Evolutionary conservation across 768 basidiomycete genomes (phyloP).

Genomic region (Sarcodon sp.): DNA sequence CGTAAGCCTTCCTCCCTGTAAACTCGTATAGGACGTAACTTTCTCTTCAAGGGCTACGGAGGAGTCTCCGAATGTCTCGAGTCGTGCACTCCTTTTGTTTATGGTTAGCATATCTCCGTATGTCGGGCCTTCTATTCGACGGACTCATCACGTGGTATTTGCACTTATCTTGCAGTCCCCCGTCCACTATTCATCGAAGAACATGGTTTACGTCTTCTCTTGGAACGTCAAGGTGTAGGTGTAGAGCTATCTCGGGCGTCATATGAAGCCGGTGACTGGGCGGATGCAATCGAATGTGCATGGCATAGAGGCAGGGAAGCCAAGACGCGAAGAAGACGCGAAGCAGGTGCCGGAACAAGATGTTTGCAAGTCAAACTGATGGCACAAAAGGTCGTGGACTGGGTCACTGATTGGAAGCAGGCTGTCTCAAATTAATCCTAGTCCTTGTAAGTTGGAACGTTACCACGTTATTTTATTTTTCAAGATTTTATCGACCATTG

Average conservation of each 20-base stretch:
- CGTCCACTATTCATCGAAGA: slow-evolving; percentile 76
- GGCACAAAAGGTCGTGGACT: slow-evolving; percentile 35
- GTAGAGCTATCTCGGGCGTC: slow-evolving; percentile 50
- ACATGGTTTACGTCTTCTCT: slow-evolving; percentile 55
- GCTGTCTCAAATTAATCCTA: too few relatives aligned
- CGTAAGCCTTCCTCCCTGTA: slow-evolving; percentile 24
- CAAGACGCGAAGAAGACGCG: slow-evolving; percentile 34
- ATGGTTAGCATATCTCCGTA: slow-evolving; percentile 28
- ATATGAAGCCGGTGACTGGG: slow-evolving; percentile 71
- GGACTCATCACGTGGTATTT: background rate
- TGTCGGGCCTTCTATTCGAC: background rate
- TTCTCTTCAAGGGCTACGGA: slow-evolving; percentile 52
- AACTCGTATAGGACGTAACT: background rate
- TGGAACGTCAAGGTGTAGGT: slow-evolving; percentile 52
- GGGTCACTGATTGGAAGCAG: slow-evolving; percentile 26
- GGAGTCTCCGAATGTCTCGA: slow-evolving; percentile 74
- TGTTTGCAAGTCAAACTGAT: slow-evolving; percentile 29
- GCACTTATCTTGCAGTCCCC: slow-evolving; percentile 32
- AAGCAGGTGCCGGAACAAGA: slow-evolving; percentile 28
- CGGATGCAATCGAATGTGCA: slow-evolving; percentile 43
- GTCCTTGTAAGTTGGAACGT: background rate
- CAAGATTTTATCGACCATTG: too few relatives aligned
- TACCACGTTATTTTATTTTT: too few relatives aligned
- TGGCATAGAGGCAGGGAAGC: slow-evolving; percentile 30
- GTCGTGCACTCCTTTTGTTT: slow-evolving; percentile 66